Evolutionary conservation across 2,329 filamentous ascomycete genomes (phyloP).

Genomic region (Botrytis byssoidea): DNA sequence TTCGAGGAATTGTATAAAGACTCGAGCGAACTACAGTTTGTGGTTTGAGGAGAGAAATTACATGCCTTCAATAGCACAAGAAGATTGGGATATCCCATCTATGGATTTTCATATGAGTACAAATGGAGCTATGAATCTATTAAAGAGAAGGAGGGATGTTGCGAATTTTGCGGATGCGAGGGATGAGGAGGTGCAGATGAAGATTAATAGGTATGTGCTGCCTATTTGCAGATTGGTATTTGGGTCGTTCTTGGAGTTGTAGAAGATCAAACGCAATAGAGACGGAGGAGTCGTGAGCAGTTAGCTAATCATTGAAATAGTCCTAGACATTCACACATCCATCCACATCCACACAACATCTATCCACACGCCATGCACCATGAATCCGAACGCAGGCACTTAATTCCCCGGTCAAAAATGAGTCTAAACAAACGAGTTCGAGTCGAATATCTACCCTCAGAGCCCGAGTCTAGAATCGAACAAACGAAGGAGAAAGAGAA

Average conservation of each 20-base stretch:
- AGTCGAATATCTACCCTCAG: conserved; percentile 3
- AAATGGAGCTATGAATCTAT: conserved; percentile 11
- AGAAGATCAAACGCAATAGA: background rate
- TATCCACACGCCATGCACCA: background rate
- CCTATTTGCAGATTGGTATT: background rate
- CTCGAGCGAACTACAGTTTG: background rate
- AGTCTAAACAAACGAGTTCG: conserved; percentile 13
- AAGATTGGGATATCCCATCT: conserved; percentile 20
- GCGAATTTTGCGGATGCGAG: background rate
- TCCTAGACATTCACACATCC: conserved; percentile 8
- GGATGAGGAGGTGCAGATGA: conserved; percentile 20
- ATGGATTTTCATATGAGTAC: conserved; percentile 7
- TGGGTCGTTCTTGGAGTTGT: too few relatives aligned
- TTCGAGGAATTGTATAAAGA: background rate
- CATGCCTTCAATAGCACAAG: conserved; percentile 36
- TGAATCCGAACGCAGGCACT: conserved; percentile 6
- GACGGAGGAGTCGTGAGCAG: background rate
- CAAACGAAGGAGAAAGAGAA: background rate
- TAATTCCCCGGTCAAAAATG: conserved; percentile 8
- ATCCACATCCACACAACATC: background rate
- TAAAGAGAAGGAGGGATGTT: conserved; percentile 33
- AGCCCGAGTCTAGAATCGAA: background rate
- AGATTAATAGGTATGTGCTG: conserved; percentile 22
- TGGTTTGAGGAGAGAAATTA: background rate
- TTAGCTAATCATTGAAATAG: background rate